phyloP scores from a whole-genome alignment of 768 basidiomycete genomes.

The Jaapia argillacea region DNA sequence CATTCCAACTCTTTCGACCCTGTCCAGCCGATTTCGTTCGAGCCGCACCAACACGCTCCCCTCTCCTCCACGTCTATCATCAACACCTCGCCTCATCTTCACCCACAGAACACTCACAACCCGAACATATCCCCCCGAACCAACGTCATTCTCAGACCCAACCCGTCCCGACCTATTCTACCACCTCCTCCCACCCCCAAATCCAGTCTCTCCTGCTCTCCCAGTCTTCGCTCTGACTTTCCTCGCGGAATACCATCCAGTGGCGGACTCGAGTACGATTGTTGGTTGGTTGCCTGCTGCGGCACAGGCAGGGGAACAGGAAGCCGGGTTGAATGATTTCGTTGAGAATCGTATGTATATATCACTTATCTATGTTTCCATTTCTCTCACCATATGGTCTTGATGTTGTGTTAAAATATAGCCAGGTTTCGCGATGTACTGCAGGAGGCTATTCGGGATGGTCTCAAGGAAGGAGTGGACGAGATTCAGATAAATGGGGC shows the following conservation, averaged over 20 bases:
- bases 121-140: too few relatives aligned
- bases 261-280: conserved; percentile 37
- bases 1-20: too few relatives aligned
- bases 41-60: too few relatives aligned
- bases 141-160: conserved; percentile 34
- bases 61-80: too few relatives aligned
- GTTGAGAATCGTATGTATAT: conserved; percentile 51
- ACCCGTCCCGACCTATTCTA: conserved; percentile 60
- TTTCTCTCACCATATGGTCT: neutral
- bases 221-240: conserved; percentile 64
- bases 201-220: conserved; percentile 28
- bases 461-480: conserved; percentile 47
- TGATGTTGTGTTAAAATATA: conserved; percentile 16
- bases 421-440: conserved; percentile 50
- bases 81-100: too few relatives aligned
- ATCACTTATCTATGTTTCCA: neutral
- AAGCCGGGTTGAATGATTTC: conserved; percentile 61
- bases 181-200: conserved; percentile 48
- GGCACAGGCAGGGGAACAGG: conserved; percentile 18
- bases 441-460: conserved; percentile 47
- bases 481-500: conserved; percentile 59
- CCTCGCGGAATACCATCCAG: conserved; percentile 32
- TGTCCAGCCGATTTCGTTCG: too few relatives aligned
- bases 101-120: too few relatives aligned
- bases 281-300: conserved; percentile 65